Evolutionary conservation across 768 basidiomycete species (phyloP).

Genomic region (Dioszegia hungarica): DNA sequence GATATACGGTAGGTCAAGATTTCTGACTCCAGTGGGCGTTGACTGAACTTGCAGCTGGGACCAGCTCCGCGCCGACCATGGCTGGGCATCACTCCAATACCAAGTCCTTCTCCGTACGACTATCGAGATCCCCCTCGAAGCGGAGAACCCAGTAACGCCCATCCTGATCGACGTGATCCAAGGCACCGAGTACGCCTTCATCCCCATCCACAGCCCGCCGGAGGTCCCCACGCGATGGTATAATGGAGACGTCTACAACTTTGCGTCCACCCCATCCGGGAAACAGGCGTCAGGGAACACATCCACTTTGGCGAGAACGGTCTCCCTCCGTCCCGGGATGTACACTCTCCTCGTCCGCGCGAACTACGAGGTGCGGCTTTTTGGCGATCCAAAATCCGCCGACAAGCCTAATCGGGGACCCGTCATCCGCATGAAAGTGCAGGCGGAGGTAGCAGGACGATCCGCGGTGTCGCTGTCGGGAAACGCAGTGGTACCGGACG

Average conservation of each 20-base stretch:
- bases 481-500: conserved; percentile 62
- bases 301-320: conserved; percentile 56
- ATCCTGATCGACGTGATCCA: conserved; percentile 63
- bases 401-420: not conserved
- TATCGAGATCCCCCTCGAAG: conserved; percentile 55
- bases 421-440: conserved; percentile 57
- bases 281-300: conserved; percentile 46
- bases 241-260: conserved; percentile 77
- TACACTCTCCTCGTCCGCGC: conserved; percentile 73
- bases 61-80: conserved; percentile 67
- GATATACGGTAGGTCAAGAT: conserved; percentile 18
- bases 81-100: conserved; percentile 83
- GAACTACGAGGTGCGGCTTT: conserved; percentile 84
- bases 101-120: conserved; percentile 65
- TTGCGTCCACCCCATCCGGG: conserved; percentile 50
- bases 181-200: conserved; percentile 70
- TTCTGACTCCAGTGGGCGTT: not conserved
- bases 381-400: conserved; percentile 68
- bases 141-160: conserved; percentile 53
- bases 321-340: conserved; percentile 52
- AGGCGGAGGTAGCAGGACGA: conserved; percentile 51
- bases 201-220: conserved; percentile 50
- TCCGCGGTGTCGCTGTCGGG: conserved; percentile 47
- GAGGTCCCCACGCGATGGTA: conserved; percentile 59
- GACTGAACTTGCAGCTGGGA: conserved; percentile 58